Evolutionary conservation across 2,329 filamentous ascomycete species (phyloP), one percentile per base, ranked within the genome.

Genomic region (Venturia effusa): DNA sequence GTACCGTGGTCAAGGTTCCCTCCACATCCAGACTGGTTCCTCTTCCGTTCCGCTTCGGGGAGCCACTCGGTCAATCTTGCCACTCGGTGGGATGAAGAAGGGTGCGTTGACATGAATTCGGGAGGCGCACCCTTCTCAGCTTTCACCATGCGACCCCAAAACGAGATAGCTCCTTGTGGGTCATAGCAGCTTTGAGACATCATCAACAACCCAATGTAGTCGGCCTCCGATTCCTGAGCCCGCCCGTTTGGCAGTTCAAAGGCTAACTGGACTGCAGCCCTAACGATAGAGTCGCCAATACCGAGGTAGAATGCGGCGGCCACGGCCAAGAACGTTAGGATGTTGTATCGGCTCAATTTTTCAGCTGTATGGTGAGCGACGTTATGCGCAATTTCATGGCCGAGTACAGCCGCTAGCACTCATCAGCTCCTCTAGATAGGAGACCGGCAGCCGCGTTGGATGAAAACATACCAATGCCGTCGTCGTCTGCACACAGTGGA

Each of bases 131-230:
- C 69, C 57, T 81, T 74, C 32, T 78, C 78, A 15, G 75, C 71
- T 45, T 73, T 71, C 67, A 88, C 84, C 85, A 90, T 89, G 61
- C 85, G 22, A 63, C 64, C 64, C 74, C 74, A 90, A 65, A 92
- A 84, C 0, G 77, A 78, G 54, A 88, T 77, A 0, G 89, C 88
- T 66, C 84, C 83, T 15, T 80, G 75, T 0, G 89, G 89, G 66
- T 90, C 81, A 71, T 88, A 92, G 75, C 89, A 92, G 32, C 86
- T 87, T 75, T 90, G 84, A 0, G 88, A 84, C 88, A 92, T 92
- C 81, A 92, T 88, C 81, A 92, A 74, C 40, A 92, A 74, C 0
- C 89, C 89, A 59, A 92, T 90, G 69, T 89, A 90, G 70, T 93
- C 89, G 0, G 89, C 89, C 76, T 93, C 89, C 60, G 80, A 84